Base-by-base conservation (phyloP, 1,284 basidiomycete genomes). In the Ceratobasidium sp. region DNA sequence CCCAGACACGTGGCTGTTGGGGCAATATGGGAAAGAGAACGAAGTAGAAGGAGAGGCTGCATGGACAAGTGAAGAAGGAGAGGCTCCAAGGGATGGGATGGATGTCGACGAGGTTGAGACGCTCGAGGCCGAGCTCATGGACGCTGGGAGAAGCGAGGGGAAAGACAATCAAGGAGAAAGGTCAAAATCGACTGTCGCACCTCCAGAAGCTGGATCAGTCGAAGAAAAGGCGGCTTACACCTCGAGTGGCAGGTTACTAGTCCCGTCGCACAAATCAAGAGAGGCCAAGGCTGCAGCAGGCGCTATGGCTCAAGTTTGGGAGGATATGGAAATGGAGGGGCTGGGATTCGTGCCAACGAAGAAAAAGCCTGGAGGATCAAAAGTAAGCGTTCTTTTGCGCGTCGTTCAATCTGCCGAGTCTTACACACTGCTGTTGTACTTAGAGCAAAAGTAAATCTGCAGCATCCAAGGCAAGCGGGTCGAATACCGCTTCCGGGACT, bases 181-280 rank as follows among this genome's bases (percentile, higher is more conserved):
- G 26, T n/a, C 43, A 1, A 46, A 30, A 32, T 21, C 41, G 10
- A 34, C n/a, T n/a, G n/a, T n/a, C n/a, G n/a, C 59, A 26, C 9
- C 30, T 14, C 14, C 30, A 23, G 10, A 21, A 21, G 28, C 53
- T 6, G 34, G 18, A 18, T 5, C 26, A 6, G 43, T 43, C 10
- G 30, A 59, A 32, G 67, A 58, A 18, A 70, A 70, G 30, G 67
- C 55, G 3, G 43, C 53, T 14, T 70, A 70, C 57, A 70, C 67
- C 18, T 70, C 67, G 39, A 70, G 67, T 39, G 67, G 67, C 23
- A 53, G 67, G 30, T 39, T 70, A 23, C 34, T 58, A 8, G 67
- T 70, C n/a, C 67, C 67, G 41, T 70, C 67, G 8, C 55, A 58
- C 43, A 70, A 70, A 32, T 58, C 67, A 39, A 58, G 67, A n/a